Evolutionary conservation across 2,329 filamentous ascomycete genomes (phyloP).

Genomic region (Ophiostoma piceae): DNA sequence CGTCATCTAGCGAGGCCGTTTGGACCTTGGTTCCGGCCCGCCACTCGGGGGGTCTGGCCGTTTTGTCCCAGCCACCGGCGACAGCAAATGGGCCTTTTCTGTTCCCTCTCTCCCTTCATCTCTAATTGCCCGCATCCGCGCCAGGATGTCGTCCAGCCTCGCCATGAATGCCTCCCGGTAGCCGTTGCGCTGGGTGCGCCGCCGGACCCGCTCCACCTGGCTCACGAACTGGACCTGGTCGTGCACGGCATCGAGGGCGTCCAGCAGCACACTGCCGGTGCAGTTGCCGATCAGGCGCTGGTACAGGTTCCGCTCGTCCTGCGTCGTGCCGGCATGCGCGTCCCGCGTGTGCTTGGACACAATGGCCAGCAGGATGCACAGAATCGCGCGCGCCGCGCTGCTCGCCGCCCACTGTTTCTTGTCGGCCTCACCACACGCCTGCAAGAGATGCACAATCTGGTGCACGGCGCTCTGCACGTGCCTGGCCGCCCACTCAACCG

Average conservation of each 20-base stretch:
- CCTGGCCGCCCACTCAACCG: slow-evolving; percentile 47
- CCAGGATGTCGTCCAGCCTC: slow-evolving; percentile 23
- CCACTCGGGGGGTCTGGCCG: not conserved
- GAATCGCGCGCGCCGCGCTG: slow-evolving; percentile 44
- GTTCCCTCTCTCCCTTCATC: not conserved
- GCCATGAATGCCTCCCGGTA: slow-evolving; percentile 26
- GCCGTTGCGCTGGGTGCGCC: slow-evolving; percentile 26
- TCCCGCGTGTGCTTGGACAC: slow-evolving; percentile 39
- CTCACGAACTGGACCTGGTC: slow-evolving; percentile 43
- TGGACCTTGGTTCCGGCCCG: not conserved
- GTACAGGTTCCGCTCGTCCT: slow-evolving; percentile 45
- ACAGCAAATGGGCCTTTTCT: not conserved
- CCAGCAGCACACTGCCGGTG: slow-evolving; percentile 41
- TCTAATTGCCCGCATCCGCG: slow-evolving; percentile 18
- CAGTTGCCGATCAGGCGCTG: slow-evolving; percentile 43
- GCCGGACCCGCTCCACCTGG: slow-evolving; percentile 34
- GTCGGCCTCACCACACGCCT: not conserved
- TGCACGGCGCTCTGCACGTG: slow-evolving; percentile 43
- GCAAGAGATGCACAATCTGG: slow-evolving; percentile 41
- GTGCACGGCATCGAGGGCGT: slow-evolving; percentile 41
- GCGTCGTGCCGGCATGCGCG: slow-evolving; percentile 31
- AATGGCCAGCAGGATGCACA: slow-evolving; percentile 45
- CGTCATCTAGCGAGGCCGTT: not conserved
- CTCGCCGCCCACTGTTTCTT: slow-evolving; percentile 34
- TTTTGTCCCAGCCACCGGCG: not conserved